These are phyloP conservation scores for Cryptococcus sp. DNA, from an alignment of 1,284 basidiomycete genomes.

Conservation along the genomic window DNA sequence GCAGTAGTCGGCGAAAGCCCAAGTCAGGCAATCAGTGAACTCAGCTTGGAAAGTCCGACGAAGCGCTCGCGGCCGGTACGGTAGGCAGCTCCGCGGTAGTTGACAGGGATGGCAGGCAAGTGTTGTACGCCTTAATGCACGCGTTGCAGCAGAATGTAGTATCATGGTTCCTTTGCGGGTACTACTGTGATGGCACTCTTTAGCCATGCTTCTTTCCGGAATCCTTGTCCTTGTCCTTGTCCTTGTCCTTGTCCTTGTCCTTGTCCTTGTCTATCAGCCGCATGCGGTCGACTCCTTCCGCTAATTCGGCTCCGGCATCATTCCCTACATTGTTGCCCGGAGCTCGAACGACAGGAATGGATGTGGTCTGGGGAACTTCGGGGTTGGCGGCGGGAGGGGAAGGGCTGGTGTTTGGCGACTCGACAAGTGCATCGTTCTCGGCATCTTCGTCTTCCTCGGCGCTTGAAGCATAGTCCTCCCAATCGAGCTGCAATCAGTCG, in stretches of 20 bases:
- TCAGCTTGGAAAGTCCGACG: neutral
- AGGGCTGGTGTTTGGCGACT: slow-evolving; percentile 1
- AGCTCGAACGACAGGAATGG: no score
- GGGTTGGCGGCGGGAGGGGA: slow-evolving; percentile 3
- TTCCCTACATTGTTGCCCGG: neutral
- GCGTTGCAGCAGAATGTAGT: no score
- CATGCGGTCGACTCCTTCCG: neutral
- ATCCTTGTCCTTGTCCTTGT: slow-evolving; percentile 1
- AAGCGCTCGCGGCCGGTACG: neutral
- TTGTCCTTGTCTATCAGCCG: neutral
- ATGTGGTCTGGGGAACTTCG: slow-evolving; percentile 3
- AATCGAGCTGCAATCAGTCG: slow-evolving; percentile 40
- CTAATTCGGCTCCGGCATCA: neutral
- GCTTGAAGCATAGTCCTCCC: slow-evolving; percentile 46
- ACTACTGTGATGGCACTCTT: slow-evolving; percentile 1
- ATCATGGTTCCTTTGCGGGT: no score
- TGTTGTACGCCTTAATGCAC: no score
- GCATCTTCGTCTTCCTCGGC: slow-evolving; percentile 32
- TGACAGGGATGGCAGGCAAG: no score
- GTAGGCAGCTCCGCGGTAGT: no score
- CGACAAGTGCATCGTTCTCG: neutral
- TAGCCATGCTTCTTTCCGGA: neutral
- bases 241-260: slow-evolving; percentile 1
- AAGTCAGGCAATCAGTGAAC: neutral
- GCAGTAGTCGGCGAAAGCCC: neutral